Evolutionary conservation across 2,329 filamentous ascomycete species (phyloP), one percentile per base, ranked within the genome.

Genomic region (Cercospora berteroae): DNA sequence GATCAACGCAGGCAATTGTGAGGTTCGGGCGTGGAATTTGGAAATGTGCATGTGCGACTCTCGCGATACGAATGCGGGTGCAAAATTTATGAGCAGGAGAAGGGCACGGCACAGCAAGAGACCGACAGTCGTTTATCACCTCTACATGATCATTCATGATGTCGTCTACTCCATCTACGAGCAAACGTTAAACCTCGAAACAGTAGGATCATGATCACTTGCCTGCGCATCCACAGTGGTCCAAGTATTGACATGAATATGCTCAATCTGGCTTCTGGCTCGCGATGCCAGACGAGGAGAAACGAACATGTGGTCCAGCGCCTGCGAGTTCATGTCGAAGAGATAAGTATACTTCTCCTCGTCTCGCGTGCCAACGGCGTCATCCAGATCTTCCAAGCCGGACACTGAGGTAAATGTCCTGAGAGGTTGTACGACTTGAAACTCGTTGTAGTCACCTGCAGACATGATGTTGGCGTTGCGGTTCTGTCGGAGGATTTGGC

Each of bases 361-460:
- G 2, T 79, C 74, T 4, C 82, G 78, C 10, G 87, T 83, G 5
- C 80, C 80, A 4, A 81, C 84, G 0, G 85, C 86, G 5, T 85
- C 87, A 72, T 92, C 89, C 1, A 91, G 79, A 70, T 91, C 88
- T 36, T 82, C 71, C 56, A 92, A 80, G 2, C 85, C 83, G 0
- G 87, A 89, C 20, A 83, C 79, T 3, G 77, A 69, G 1, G 80
- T 74, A 70, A 91, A 90, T 1, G 79, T 79, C 67, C 82, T 76
- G 59, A 91, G 77, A 1, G 89, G 89, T 75, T 83, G 74, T 9
- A 88, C 88, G 69, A 88, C 88, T 5, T 84, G 76, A 75, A 90
- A 92, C 77, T 92, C 90, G 81, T 92, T 92, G 76, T 89, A 92
- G 79, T 92, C 90, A 27, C 90, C 90, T 0, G 86, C 85, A 2